Evolutionary conservation across 139 green algal genomes (phyloP).

Genomic region (Pleodorina starrii): DNA sequence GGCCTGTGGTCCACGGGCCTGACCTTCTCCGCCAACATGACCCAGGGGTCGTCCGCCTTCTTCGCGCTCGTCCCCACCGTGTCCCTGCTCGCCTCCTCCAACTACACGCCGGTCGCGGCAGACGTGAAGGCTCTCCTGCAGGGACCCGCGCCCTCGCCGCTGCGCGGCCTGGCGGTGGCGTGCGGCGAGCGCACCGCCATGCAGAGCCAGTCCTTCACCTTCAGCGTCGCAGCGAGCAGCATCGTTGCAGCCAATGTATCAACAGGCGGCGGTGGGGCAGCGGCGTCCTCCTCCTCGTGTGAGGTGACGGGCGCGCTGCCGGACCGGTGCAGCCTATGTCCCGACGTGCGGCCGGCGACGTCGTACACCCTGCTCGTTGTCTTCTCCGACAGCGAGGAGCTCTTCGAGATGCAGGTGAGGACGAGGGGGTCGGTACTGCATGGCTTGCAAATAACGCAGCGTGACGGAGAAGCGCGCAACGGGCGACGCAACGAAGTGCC

Average conservation of each 20-base stretch:
- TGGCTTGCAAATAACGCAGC: no score
- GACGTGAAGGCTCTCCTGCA: constrained; percentile 29
- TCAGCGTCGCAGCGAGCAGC: not conserved
- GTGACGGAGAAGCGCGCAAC: no score
- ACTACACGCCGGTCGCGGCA: not conserved
- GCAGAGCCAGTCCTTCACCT: constrained; percentile 1
- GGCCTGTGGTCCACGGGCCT: not conserved
- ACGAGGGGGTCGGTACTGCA: no score
- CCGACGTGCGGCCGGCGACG: constrained; percentile 14
- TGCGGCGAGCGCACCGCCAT: constrained; percentile 36
- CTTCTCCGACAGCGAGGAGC: not conserved
- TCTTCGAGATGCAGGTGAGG: constrained; percentile 24
- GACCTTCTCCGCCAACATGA: constrained; percentile 23
- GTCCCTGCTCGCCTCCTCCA: not conserved
- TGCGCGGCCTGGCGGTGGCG: constrained; percentile 19
- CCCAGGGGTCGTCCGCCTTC: not conserved
- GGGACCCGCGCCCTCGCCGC: not conserved
- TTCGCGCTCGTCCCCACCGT: constrained; percentile 6
- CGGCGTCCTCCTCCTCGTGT: no score
- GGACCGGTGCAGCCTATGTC: constrained; percentile 49
- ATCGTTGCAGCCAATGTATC: not conserved
- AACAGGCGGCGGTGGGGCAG: no score
- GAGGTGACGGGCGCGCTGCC: not conserved
- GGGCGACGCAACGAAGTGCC: no score
- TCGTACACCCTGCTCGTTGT: constrained; percentile 49